A percentile compares a stretch with the other conserved stretches of the same genome.
phyloP scores from a whole-genome alignment of 148 eudicot species.

The Arctostaphylos glauca region DNA sequence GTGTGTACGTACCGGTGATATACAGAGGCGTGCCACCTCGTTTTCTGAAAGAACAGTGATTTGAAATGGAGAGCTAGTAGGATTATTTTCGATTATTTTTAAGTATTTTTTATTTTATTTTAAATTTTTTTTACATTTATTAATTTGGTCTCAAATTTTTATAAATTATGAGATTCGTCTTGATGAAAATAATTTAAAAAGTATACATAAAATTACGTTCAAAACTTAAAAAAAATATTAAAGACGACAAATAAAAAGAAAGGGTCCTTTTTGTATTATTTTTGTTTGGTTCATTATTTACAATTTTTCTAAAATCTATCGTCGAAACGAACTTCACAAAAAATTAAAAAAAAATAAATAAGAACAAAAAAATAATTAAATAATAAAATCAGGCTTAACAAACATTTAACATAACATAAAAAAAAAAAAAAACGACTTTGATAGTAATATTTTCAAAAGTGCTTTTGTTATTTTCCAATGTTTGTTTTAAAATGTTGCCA shows the following conservation, averaged over 20 bases:
- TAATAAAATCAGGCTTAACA: not conserved
- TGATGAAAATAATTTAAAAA: no score
- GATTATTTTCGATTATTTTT: not conserved
- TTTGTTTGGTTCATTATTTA: no score
- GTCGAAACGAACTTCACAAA: not conserved
- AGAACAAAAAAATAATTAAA: no score
- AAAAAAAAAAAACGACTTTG: not conserved
- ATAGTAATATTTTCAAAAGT: not conserved
- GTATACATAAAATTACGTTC: no score
- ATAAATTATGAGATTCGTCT: no score
- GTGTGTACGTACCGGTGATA: not conserved
- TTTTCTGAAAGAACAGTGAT: constrained; percentile 5
- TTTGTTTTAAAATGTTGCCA: not conserved
- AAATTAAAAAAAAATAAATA: not conserved
- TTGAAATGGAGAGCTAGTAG: not conserved
- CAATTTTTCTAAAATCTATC: no score
- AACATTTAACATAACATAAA: not conserved
- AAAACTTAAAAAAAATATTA: no score
- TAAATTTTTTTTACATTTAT: no score
- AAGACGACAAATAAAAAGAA: no score
- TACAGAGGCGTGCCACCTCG: constrained; percentile 19
- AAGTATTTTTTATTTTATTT: no score
- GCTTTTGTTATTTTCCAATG: not conserved
- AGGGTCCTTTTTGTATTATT: no score
- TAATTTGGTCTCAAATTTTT: no score